Evolutionary conservation across 495 filamentous ascomycete species (phyloP), one percentile per base, ranked within the genome.

Genomic region (Aspergillus hancockii): DNA sequence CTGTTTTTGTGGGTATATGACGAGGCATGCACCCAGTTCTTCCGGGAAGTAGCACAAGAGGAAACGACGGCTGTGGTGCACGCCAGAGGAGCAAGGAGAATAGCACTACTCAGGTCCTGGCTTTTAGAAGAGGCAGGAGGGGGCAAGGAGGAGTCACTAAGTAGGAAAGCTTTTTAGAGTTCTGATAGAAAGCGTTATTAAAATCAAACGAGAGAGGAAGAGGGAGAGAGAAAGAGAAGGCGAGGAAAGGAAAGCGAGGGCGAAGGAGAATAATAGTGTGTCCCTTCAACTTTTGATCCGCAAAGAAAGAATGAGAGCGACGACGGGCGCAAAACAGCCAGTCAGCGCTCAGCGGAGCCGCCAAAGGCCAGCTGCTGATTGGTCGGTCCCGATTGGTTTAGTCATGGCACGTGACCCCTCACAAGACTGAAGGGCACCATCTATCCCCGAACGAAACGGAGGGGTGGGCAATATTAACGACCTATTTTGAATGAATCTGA

Each of bases 1-100:
- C 62, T 73, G 72, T 73, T 71, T 71, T 73, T 73, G 70, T 73
- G 70, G 69, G 52, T 58, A 73, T 71, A 72, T 74, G 70, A 74
- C 69, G 71, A 69, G 68, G 67, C 71, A 73, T 73, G 69, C 71
- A 72, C 69, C 68, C 71, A 60, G 62, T 72, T 63, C 66, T 69
- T 67, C 63, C 67, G 68, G 63, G 59, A 62, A 52, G 45, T 61
- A 56, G 38, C 19, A 43, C 28, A 52, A 61, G 59, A 57, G 66
- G 59, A 65, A 63, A 63, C 63, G 64, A 66, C 64, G 63, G 66
- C 62, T 65, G 63, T 68, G 69, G 61, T 66, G 63, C 67, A 71
- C 61, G 58, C 63, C 61, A 43, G 53, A 31, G 25, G 43, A 49
- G 51, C 54, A 55, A 49, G 51, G 51, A 50, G 64, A 52, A 25